Base-by-base conservation (phyloP, 2,329 filamentous ascomycete genomes). In the Trichoderma asperellum region DNA sequence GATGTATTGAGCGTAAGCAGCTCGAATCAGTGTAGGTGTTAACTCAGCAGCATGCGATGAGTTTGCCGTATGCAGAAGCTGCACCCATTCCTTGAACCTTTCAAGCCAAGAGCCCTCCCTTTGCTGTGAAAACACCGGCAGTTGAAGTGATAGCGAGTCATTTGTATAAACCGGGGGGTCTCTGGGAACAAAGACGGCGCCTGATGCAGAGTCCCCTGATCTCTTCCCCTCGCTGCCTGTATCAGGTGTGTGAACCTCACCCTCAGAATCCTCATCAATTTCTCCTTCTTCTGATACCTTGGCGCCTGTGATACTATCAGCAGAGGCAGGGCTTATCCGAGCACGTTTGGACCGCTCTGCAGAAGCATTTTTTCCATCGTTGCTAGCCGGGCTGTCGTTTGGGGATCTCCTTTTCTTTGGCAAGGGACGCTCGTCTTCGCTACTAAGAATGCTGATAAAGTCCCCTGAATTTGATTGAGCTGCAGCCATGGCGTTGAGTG, bases 61-160 rank as follows among this genome's bases (percentile, higher is more conserved):
- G 64, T 81, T 81, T 65, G 70, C 69, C 3, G 68, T 57, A 61
- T 72, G 75, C 47, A 82, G 79, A 5, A 74, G 73, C 16, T 74
- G 73, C 34, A 75, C 72, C 80, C 80, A 81, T 62, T 77, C 77
- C 60, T 76, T 74, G 67, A 81, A 77, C 60, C 79, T 73, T n/a
- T 72, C 71, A n/a, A 72, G 70, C 80, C 79, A 81, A 4, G 78
- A 77, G 11, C 77, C 77, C 16, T 76, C 73, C 29, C 73, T 73
- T 56, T 73, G 75, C 10, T 74, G 64, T 5, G 74, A 47, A 47
- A 79, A 73, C 8, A 69, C 71, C 6, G 79, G 79, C 10, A 80
- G 70, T 47, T 72, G 73, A 58, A 79, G 75, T 34, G 69, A 70
- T 37, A 71, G 21, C 12, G 71, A 70, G 40, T 71, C 72, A n/a